Percentiles rank a stretch among this genome's conserved stretches.
These are phyloP conservation scores for Fraxinus albicans DNA, from an alignment of 305 asterid genomes.

Conservation along the genomic window DNA sequence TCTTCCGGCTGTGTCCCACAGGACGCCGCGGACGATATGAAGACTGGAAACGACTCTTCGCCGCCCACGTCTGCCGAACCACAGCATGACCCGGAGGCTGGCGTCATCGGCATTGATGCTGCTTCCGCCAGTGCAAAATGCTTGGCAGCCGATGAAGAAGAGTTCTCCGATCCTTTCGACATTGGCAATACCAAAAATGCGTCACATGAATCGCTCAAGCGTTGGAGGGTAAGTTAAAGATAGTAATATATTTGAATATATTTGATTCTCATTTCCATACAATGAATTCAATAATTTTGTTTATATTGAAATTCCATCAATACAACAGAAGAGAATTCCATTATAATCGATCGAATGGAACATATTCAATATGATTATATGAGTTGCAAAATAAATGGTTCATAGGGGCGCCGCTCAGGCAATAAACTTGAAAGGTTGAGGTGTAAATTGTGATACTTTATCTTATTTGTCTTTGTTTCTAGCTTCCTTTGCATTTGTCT, in stretches of 20 bases:
- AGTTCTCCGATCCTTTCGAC: conserved; percentile 75
- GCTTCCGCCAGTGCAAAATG: conserved; percentile 19
- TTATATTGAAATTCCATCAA: neutral
- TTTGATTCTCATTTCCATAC: neutral
- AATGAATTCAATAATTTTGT: neutral
- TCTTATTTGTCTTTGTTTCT: neutral
- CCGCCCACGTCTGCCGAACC: conserved; percentile 8
- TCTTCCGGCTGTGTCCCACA: conserved; percentile 14
- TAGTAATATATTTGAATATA: neutral
- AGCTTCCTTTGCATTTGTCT: neutral
- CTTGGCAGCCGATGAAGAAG: conserved; percentile 33
- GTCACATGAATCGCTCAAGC: conserved; percentile 63
- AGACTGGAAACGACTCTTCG: conserved; percentile 32
- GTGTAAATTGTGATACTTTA: neutral
- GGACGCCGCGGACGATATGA: conserved; percentile 38
- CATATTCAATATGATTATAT: neutral
- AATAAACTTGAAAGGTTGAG: neutral
- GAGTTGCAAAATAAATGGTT: neutral
- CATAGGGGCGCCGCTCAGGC: neutral
- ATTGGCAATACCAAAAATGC: conserved; percentile 74
- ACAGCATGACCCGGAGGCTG: conserved; percentile 47
- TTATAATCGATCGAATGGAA: neutral
- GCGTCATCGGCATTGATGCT: conserved; percentile 22
- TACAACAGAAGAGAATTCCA: neutral
- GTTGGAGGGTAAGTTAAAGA: conserved; percentile 73